These are phyloP conservation scores for Lenwebbia sp. DNA, from an alignment of 345 rosid genomes.

Conservation along the genomic window DNA sequence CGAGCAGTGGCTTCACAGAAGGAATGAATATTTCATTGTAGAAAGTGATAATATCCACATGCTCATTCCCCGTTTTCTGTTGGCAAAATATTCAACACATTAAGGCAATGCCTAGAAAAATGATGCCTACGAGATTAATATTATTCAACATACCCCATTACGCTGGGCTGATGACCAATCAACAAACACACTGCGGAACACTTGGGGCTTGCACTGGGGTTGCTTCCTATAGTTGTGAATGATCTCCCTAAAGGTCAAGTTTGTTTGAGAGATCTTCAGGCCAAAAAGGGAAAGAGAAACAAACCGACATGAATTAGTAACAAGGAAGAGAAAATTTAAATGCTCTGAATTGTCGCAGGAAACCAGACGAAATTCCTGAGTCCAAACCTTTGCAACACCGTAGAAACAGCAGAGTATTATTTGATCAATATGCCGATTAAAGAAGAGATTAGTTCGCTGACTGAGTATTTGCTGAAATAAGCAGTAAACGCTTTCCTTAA, in stretches of 20 bases:
- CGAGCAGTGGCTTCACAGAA: slow-evolving; percentile 69
- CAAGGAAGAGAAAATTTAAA: neutral
- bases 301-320: neutral
- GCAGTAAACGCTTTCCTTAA: slow-evolving; percentile 57
- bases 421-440: slow-evolving; percentile 79
- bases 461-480: slow-evolving; percentile 64
- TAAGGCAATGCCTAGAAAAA: neutral
- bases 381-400: slow-evolving; percentile 69
- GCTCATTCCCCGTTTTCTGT: slow-evolving; percentile 83
- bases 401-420: slow-evolving; percentile 85
- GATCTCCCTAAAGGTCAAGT: slow-evolving; percentile 74
- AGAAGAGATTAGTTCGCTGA: slow-evolving; percentile 55
- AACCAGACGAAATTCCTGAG: neutral
- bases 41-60: slow-evolving; percentile 83
- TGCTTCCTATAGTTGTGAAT: slow-evolving; percentile 85
- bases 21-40: slow-evolving; percentile 89
- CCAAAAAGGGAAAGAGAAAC: slow-evolving; percentile 8
- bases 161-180: slow-evolving; percentile 57
- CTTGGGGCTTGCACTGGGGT: slow-evolving; percentile 90
- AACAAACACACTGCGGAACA: slow-evolving; percentile 76
- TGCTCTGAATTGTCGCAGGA: neutral
- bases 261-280: slow-evolving; percentile 77
- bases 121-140: neutral
- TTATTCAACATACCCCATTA: slow-evolving; percentile 34
- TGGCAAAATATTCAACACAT: slow-evolving; percentile 11